These are phyloP conservation scores for Grosmannia huntii DNA, from an alignment of 2,329 filamentous ascomycete species.

Conservation along the genomic window DNA sequence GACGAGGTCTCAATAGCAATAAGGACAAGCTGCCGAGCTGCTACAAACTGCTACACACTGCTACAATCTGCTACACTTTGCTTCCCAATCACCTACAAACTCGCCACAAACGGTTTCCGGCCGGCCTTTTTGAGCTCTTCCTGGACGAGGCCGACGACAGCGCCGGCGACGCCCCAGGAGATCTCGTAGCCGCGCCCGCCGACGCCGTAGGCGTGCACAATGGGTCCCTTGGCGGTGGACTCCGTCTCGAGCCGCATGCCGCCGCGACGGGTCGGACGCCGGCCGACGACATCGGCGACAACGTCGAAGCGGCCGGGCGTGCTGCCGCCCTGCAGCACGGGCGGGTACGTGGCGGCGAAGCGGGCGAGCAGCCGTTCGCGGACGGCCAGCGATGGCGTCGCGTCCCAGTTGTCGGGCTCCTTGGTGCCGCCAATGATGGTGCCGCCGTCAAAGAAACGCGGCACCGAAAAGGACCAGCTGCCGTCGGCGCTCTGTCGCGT, in stretches of 20 bases:
- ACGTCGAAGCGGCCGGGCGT: conserved; percentile 8
- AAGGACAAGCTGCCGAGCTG: no score
- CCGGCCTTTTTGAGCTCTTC: not conserved
- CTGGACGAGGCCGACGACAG: conserved; percentile 28
- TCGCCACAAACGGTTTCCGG: not conserved
- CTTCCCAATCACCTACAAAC: not conserved
- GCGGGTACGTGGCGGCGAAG: conserved; percentile 29
- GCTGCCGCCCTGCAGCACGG: conserved; percentile 8
- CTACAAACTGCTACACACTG: no score
- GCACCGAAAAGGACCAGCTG: conserved; percentile 49
- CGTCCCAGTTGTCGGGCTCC: conserved; percentile 42
- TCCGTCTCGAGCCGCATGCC: conserved; percentile 43
- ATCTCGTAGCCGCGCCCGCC: conserved; percentile 50
- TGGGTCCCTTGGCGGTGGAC: conserved; percentile 7
- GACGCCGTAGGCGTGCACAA: conserved; percentile 43
- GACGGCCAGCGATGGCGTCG: conserved; percentile 31
- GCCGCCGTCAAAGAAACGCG: conserved; percentile 47
- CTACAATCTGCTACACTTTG: no score
- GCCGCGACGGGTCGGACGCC: conserved; percentile 30
- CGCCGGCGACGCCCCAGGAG: conserved; percentile 45
- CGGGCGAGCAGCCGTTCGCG: conserved; percentile 30
- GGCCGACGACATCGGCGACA: conserved; percentile 28
- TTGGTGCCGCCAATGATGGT: conserved; percentile 57
- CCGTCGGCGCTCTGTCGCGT: conserved; percentile 52
- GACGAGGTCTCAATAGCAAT: no score